Evolutionary conservation across 2,329 filamentous ascomycete genomes (phyloP).

Genomic region (Pseudogymnoascus sp.): DNA sequence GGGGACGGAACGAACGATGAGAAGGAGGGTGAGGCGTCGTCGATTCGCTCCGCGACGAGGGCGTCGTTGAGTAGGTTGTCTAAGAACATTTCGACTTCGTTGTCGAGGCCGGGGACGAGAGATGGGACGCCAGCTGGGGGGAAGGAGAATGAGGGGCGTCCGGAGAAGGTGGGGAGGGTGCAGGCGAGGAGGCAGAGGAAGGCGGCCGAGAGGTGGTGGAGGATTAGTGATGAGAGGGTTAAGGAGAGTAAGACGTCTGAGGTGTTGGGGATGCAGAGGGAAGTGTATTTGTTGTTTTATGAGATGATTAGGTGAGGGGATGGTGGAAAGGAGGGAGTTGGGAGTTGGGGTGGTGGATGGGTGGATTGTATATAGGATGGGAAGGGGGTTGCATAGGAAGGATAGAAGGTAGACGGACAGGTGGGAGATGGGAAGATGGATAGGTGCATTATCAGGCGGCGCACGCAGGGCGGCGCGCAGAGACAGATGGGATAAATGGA

Average conservation of each 20-base stretch:
- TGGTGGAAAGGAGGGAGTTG: background rate
- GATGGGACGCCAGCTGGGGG: background rate
- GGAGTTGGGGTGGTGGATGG: background rate
- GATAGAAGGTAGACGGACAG: background rate
- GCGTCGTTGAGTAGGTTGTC: background rate
- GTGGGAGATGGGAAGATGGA: background rate
- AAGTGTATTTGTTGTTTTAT: slow-evolving; percentile 95
- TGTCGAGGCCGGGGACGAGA: background rate
- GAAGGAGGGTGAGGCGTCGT: background rate
- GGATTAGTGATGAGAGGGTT: slow-evolving; percentile 94
- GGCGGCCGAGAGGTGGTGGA: slow-evolving; percentile 79
- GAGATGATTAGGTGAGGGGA: slow-evolving; percentile 51
- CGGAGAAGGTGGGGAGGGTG: slow-evolving; percentile 24
- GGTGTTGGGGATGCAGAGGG: slow-evolving; percentile 85
- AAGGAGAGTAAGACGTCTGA: slow-evolving; percentile 90
- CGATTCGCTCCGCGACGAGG: background rate
- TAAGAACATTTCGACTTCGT: background rate
- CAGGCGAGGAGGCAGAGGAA: slow-evolving; percentile 50
- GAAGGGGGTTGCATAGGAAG: background rate
- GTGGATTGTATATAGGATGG: background rate
- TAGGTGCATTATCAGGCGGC: background rate
- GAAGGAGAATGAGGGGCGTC: slow-evolving; percentile 13
- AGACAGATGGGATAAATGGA: background rate
- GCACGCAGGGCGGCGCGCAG: background rate
- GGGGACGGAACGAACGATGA: too few relatives aligned